Evolutionary conservation across 2,329 filamentous ascomycete species (phyloP), one percentile per base, ranked within the genome.

Genomic region (Nothopassalora personata): DNA sequence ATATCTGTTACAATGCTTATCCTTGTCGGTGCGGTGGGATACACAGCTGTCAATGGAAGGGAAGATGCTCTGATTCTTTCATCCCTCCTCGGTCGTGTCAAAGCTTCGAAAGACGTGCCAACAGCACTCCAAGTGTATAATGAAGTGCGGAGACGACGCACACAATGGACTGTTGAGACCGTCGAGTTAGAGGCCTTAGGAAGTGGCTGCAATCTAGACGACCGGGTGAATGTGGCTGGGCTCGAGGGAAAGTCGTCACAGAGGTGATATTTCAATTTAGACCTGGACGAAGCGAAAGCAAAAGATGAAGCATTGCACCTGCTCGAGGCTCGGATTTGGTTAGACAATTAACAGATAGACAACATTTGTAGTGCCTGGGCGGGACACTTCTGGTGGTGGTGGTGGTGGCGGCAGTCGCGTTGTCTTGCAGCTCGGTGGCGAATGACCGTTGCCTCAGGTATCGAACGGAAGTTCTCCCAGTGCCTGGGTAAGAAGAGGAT

Each of bases 201-300:
- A 19, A 61, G 48, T 9, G 62, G 57, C 6, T 46, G 46, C 6
- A 43, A 64, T 53, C 34, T 53, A 27, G 59, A 60, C 27, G 54
- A 56, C 19, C 27, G 47, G 11, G 59, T 58, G 51, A 48, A 53
- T 54, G 28, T 28, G 19, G 51, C 34, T 9, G 54, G 57, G 5
- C 46, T 61, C 10, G 53, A 54, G n/a, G 60, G 53, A 23, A 56
- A 39, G 28, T 46, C 62, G 53, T 43, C 47, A 2, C 52, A 53
- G n/a, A 46, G 57, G 28, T 62, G 57, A 57, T 57, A 61, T n/a
- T 64, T 64, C 46, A 62, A 59, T 30, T 23, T 62, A 28, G 60
- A 59, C 43, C 58, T 54, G 51, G 62, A 64, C 36, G 54, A 58
- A 10, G 45, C 23, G 33, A 57, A 62, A 31, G 57, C 56, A 36